Conservation (phyloP, 805 yeast genomes). For the Clavispora asparagi region DNA sequence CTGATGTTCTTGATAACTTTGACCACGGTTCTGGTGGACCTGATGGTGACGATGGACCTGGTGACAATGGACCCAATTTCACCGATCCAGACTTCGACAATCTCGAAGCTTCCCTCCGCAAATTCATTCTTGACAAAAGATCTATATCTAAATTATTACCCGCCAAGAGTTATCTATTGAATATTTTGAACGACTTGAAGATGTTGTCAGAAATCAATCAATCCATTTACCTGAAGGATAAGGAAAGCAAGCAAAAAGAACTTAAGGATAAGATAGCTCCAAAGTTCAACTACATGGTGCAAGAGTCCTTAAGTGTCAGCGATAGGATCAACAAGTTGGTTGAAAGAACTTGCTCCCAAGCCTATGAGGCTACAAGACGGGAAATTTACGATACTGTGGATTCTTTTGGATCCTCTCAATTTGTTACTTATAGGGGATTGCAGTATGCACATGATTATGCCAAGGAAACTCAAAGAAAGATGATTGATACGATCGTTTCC, state of each 20-base stretch:
- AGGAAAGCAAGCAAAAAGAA: constrained; percentile 40
- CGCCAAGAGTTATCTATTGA: constrained; percentile 79
- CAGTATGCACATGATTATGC: constrained; percentile 68
- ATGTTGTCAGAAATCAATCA: constrained; percentile 60
- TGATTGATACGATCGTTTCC: constrained; percentile 60
- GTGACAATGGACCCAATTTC: constrained; percentile 25
- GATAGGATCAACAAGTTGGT: constrained; percentile 58
- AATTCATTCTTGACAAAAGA: constrained; percentile 84
- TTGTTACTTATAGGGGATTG: constrained; percentile 57
- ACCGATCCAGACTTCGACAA: constrained; percentile 68
- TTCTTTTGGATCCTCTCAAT: constrained; percentile 45
- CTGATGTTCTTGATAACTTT: constrained; percentile 35
- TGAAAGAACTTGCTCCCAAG: constrained; percentile 53
- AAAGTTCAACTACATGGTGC: constrained; percentile 48
- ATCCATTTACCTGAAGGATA: constrained; percentile 46
- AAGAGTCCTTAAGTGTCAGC: constrained; percentile 48
- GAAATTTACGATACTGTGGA: constrained; percentile 49
- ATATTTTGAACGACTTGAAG: constrained; percentile 62
- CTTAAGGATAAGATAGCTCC: constrained; percentile 56
- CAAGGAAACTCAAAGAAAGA: constrained; percentile 56
- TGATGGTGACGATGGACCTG: constrained; percentile 23
- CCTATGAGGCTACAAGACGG: constrained; percentile 56
- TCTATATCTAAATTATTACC: constrained; percentile 86
- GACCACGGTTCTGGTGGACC: constrained; percentile 34
- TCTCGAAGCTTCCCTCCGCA: constrained; percentile 77